These are phyloP conservation scores for Baeospora myosura DNA, from an alignment of 1,284 basidiomycete genomes.

Conservation along the genomic window DNA sequence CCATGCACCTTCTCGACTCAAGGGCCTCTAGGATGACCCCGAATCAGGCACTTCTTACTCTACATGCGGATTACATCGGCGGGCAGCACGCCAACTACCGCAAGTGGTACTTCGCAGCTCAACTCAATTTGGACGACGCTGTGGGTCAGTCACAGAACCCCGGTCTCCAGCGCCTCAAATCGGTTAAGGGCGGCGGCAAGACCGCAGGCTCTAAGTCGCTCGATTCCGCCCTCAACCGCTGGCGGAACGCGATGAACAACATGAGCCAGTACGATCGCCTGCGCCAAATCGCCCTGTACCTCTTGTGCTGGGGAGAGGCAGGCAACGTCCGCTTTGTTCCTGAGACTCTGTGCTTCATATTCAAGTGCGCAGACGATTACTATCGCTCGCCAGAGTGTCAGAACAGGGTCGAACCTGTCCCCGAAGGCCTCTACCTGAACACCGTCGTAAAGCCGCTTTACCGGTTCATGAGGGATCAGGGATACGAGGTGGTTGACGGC, in stretches of 20 bases:
- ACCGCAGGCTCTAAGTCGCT: conserved; percentile 75
- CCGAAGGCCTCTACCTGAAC: conserved; percentile 91
- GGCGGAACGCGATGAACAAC: conserved; percentile 98
- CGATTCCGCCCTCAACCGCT: conserved; percentile 87
- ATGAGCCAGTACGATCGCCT: conserved; percentile 99
- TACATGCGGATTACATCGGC: conserved; percentile 98
- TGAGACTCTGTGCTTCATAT: conserved; percentile 98
- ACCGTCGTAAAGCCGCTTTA: conserved; percentile 93
- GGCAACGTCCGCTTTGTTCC: conserved; percentile 97
- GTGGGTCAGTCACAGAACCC: conserved; percentile 95
- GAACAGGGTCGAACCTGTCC: conserved; percentile 88
- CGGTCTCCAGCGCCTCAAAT: conserved; percentile 82
- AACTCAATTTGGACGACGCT: conserved; percentile 97
- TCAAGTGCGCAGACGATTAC: conserved; percentile 99
- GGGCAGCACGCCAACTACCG: conserved; percentile 96
- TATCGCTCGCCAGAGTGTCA: conserved; percentile 98
- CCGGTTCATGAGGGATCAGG: conserved; percentile 94
- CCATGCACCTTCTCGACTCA: conserved; percentile 97
- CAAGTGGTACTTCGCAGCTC: conserved; percentile 99
- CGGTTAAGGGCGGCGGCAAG: conserved; percentile 63
- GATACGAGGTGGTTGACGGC: conserved; percentile 92
- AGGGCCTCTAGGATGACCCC: conserved; percentile 98
- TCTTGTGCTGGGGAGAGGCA: conserved; percentile 97
- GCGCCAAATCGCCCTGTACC: conserved; percentile 90
- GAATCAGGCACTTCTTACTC: conserved; percentile 88